A percentile compares a stretch with the other conserved stretches of the same genome.
Evolutionary conservation across 768 basidiomycete genomes (phyloP).

Genomic region (Russula sp.): DNA sequence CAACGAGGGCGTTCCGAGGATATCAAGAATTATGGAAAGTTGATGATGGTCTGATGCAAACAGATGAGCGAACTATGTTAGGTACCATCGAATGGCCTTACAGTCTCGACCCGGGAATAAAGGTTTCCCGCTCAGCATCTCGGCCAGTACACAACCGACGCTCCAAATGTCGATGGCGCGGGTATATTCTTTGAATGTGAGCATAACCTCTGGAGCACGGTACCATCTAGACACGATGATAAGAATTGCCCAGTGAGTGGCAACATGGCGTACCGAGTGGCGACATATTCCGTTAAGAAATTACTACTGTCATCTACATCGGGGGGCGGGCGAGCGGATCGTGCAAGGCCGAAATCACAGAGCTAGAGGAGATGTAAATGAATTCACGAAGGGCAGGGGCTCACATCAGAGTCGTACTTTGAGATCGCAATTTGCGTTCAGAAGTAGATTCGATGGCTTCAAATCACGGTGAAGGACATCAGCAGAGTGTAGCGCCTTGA

Average conservation of each 20-base stretch:
- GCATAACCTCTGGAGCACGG: slow-evolving; percentile 96
- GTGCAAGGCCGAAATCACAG: slow-evolving; percentile 85
- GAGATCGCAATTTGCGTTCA: slow-evolving; percentile 96
- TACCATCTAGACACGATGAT: slow-evolving; percentile 64
- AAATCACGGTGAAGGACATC: slow-evolving; percentile 94
- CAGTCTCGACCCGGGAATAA: slow-evolving; percentile 95
- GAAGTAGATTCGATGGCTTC: slow-evolving; percentile 90
- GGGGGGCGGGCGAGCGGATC: slow-evolving; percentile 68
- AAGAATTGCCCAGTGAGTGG: slow-evolving; percentile 17
- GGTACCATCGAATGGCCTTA: slow-evolving; percentile 34
- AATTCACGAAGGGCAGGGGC: neutral
- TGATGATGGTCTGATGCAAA: slow-evolving; percentile 79
- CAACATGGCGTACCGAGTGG: slow-evolving; percentile 57
- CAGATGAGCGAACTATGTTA: neutral
- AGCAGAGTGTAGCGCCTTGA: slow-evolving; percentile 93
- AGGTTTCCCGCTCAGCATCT: slow-evolving; percentile 89
- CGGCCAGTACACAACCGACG: slow-evolving; percentile 82
- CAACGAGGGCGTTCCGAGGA: slow-evolving; percentile 85
- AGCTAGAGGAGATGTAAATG: slow-evolving; percentile 37
- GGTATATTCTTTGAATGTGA: slow-evolving; percentile 95
- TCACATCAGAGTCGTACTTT: slow-evolving; percentile 48
- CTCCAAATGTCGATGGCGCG: slow-evolving; percentile 84
- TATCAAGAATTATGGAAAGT: slow-evolving; percentile 85
- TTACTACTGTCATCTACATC: slow-evolving; percentile 73
- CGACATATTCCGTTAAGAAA: slow-evolving; percentile 92